Conservation (phyloP, 2,329 filamentous ascomycete species). For the Colletotrichum higginsianum region DNA sequence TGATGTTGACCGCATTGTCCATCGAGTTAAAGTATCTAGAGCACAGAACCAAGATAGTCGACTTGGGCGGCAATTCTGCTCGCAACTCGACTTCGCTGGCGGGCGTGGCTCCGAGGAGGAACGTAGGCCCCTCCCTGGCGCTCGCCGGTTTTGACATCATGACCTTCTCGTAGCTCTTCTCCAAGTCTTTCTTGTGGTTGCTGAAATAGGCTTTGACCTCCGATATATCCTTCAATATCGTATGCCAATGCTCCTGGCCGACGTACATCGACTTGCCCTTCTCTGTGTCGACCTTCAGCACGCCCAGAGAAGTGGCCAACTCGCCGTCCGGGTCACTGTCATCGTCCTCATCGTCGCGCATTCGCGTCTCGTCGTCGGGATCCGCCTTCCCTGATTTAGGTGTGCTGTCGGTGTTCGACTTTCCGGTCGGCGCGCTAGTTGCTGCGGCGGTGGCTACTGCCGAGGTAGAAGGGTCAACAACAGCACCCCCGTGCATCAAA, state of each 20-base stretch:
- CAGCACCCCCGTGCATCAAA: slow-evolving; percentile 88
- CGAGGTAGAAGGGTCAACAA: slow-evolving; percentile 59
- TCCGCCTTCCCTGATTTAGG: slow-evolving; percentile 64
- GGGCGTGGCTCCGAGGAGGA: slow-evolving; percentile 82
- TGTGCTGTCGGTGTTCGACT: slow-evolving; percentile 59
- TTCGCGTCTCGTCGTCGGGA: slow-evolving; percentile 65
- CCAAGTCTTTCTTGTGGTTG: slow-evolving; percentile 89
- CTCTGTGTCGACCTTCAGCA: slow-evolving; percentile 84
- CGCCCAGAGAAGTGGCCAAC: slow-evolving; percentile 80
- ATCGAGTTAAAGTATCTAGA: slow-evolving; percentile 91
- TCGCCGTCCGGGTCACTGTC: slow-evolving; percentile 80
- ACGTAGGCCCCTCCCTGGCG: slow-evolving; percentile 77
- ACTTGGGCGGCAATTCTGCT: slow-evolving; percentile 83
- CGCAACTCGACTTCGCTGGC: slow-evolving; percentile 84
- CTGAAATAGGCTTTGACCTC: slow-evolving; percentile 95
- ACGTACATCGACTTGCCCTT: slow-evolving; percentile 86
- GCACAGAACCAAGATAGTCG: slow-evolving; percentile 87
- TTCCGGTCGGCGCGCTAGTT: slow-evolving; percentile 44
- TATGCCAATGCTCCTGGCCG: slow-evolving; percentile 87
- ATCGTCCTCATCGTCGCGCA: slow-evolving; percentile 67
- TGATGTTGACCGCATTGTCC: slow-evolving; percentile 78
- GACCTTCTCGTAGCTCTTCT: slow-evolving; percentile 84
- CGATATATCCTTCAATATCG: slow-evolving; percentile 84
- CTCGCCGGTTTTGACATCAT: slow-evolving; percentile 75
- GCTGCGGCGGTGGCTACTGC: slow-evolving; percentile 49